Conservation (phyloP, 2,329 filamentous ascomycete genomes). For the Aspergillus pseudonomiae region DNA sequence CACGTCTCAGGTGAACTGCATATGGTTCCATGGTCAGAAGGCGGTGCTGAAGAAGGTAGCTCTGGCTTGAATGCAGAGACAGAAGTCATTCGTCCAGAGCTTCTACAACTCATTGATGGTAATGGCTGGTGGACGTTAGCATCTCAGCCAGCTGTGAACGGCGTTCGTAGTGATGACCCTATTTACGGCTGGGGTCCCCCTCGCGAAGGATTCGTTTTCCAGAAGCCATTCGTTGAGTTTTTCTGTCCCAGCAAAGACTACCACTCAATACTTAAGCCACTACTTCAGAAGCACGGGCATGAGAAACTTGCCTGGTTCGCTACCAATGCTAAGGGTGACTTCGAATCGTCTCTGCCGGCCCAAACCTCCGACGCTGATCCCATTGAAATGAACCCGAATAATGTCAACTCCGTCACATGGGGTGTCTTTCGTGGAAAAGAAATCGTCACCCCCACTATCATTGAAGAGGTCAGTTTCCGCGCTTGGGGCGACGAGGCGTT, state of each 20-base stretch:
- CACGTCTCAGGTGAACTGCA: slow-evolving; percentile 79
- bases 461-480: slow-evolving; percentile 90
- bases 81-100: slow-evolving; percentile 72
- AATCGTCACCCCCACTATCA: slow-evolving; percentile 94
- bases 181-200: slow-evolving; percentile 92
- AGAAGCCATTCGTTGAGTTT: slow-evolving; percentile 97
- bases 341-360: slow-evolving; percentile 61
- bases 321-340: slow-evolving; percentile 75
- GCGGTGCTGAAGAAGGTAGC: slow-evolving; percentile 61
- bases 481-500: slow-evolving; percentile 97
- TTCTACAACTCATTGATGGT: slow-evolving; percentile 74
- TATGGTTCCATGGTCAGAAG: slow-evolving; percentile 90
- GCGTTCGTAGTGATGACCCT: slow-evolving; percentile 72
- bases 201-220: slow-evolving; percentile 87
- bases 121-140: slow-evolving; percentile 95
- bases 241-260: slow-evolving; percentile 80
- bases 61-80: slow-evolving; percentile 69
- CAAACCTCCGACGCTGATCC: slow-evolving; percentile 32
- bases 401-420: slow-evolving; percentile 95
- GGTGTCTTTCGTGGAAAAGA: slow-evolving; percentile 94
- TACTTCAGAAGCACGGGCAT: slow-evolving; percentile 62
- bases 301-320: slow-evolving; percentile 85
- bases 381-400: slow-evolving; percentile 47
- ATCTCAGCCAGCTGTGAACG: slow-evolving; percentile 91
- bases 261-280: slow-evolving; percentile 61